Evolutionary conservation across 768 basidiomycete genomes (phyloP).

Genomic region (Sarcomyxa edulis): DNA sequence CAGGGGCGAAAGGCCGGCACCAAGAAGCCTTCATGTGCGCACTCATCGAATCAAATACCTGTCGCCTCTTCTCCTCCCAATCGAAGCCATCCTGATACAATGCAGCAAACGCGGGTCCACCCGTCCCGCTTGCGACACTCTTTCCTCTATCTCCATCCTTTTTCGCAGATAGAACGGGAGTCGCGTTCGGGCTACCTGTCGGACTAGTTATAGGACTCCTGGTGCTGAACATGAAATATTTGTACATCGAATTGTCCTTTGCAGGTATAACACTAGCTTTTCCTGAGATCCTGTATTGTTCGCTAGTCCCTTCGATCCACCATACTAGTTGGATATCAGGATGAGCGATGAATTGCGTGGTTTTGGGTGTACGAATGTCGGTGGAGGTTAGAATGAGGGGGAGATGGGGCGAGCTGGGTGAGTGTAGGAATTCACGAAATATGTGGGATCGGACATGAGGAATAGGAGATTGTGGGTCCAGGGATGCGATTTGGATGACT

Average conservation of each 20-base stretch:
- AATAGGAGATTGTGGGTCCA: constrained; percentile 33
- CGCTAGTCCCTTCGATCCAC: constrained; percentile 63
- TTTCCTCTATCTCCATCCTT: too few species aligned
- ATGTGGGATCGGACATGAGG: constrained; percentile 66
- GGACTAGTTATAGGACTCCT: constrained; percentile 11
- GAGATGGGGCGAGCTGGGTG: constrained; percentile 32
- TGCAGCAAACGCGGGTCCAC: constrained; percentile 19
- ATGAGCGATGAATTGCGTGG: constrained; percentile 45
- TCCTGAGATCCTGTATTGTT: constrained; percentile 73
- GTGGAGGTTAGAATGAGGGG: constrained; percentile 67
- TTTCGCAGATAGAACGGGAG: too few species aligned
- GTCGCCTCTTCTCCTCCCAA: constrained; percentile 64
- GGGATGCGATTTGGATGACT: constrained; percentile 49
- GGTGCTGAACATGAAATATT: constrained; percentile 24
- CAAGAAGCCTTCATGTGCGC: constrained; percentile 66
- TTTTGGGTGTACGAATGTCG: constrained; percentile 70
- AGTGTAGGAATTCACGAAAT: constrained; percentile 53
- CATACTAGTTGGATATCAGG: constrained; percentile 59
- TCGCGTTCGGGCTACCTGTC: constrained; percentile 12
- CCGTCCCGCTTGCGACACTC: constrained; percentile 5
- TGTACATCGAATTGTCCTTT: constrained; percentile 30
- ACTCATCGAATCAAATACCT: constrained; percentile 55
- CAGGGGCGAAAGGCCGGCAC: constrained; percentile 66
- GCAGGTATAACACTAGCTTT: constrained; percentile 50
- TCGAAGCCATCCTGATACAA: constrained; percentile 40